Evolutionary conservation across 192 early-diverging fungal species (phyloP), one percentile per base, ranked within the genome.

Genomic region (Ambispora gerdemannii): DNA sequence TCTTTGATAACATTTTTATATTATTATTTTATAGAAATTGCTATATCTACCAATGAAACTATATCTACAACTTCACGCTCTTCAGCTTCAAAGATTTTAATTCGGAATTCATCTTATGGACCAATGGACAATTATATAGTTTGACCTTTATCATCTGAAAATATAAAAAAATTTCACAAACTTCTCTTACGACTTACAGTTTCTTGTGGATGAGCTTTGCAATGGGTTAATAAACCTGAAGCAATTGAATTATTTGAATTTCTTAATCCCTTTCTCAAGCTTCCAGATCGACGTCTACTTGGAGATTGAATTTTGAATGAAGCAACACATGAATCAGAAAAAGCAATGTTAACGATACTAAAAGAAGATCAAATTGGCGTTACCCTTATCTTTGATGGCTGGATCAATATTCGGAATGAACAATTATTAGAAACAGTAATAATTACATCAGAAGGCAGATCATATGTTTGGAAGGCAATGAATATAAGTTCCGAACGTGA

Each of bases 91-190:
- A 63, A 43, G 47, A 63, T 63, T 27, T 6, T 43, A 25, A 2
- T 8, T 6, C 4, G 2, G n/a, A 28, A 22, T 43, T 63, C 61
- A 25, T 63, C 2, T 7, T 63, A 43, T 63, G 33, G 60, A 36
- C 60, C 60, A 24, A 36, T 62, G 10, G 60, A 62, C 38, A 62
- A 62, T 20, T 62, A 63, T 6, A 43, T 63, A 13, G 61, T 63
- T 24, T 1, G n/a, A 43, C n/a, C 61, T 32, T 63, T 63, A 63
- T 63, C 17, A 43, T 43, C 7, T 2, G 20, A 63, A 25, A 36
- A 63, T 63, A 13, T 33, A 63, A 8, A 47, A 63, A 63, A 63
- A 31, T 63, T 63, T 49, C 1, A 19, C 30, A 15, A 27, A 7
- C 24, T 63, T 3, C 19, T 63, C 27, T 25, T 63, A 25, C 1